Conservation (phyloP, 148 eudicot species). For the Linanthus parryae region DNA sequence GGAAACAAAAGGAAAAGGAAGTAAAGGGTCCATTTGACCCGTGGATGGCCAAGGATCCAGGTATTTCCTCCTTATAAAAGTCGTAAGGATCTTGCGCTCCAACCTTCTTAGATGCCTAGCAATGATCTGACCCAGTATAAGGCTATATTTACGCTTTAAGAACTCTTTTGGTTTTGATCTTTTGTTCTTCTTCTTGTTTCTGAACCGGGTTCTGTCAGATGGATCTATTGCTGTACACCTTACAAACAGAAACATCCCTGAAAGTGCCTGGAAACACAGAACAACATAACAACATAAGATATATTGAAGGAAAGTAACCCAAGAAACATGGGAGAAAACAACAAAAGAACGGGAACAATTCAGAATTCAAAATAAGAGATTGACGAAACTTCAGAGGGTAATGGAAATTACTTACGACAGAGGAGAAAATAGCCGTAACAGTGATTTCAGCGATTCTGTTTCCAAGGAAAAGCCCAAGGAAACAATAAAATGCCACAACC, state of each 20-base stretch:
- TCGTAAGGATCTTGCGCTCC: constrained; percentile 66
- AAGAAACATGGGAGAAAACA: not conserved
- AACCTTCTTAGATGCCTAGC: constrained; percentile 50
- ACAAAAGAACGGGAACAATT: not conserved
- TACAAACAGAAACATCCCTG: constrained; percentile 49
- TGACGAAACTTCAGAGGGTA: no score
- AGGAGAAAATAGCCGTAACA: constrained; percentile 45
- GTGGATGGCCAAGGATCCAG: constrained; percentile 42
- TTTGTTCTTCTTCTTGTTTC: constrained; percentile 48
- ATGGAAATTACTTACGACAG: constrained; percentile 64
- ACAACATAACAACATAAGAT: constrained; percentile 1
- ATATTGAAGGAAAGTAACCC: not conserved
- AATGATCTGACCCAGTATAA: constrained; percentile 43
- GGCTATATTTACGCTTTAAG: constrained; percentile 50
- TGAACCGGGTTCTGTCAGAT: constrained; percentile 49
- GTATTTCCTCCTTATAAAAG: constrained; percentile 77
- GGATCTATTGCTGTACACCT: constrained; percentile 83
- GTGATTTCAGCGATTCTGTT: constrained; percentile 53
- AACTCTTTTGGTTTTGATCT: constrained; percentile 23
- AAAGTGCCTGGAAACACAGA: constrained; percentile 47
- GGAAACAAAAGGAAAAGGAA: constrained; percentile 63
- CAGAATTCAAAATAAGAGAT: not conserved
- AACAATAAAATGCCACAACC: constrained; percentile 63
- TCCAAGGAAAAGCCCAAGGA: constrained; percentile 73
- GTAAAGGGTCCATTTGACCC: constrained; percentile 59